Evolutionary conservation across 805 yeast species (phyloP).

Genomic region (Blastobotrys mokoenaii): DNA sequence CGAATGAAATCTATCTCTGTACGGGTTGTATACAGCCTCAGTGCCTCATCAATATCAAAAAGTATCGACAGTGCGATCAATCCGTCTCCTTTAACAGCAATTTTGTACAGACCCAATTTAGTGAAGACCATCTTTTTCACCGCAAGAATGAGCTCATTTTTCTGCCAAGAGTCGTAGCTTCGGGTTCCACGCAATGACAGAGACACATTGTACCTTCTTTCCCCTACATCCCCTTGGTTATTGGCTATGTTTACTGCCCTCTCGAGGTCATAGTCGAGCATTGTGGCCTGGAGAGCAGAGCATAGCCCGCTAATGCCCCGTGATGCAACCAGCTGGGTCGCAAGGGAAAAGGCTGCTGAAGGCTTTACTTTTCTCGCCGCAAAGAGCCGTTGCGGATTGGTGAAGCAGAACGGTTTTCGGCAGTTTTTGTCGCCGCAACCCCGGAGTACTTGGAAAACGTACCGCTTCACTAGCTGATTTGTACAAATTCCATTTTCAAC

Average conservation of each 20-base stretch:
- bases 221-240: too few relatives aligned
- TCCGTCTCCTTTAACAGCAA: too few relatives aligned
- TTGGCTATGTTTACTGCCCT: too few relatives aligned
- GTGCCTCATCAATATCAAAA: neutral
- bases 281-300: neutral
- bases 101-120: too few relatives aligned
- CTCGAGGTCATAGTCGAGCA: too few relatives aligned
- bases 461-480: slow-evolving; percentile 9
- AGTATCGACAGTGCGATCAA: too few relatives aligned
- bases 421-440: slow-evolving; percentile 14
- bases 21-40: neutral
- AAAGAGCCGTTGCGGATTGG: slow-evolving; percentile 6
- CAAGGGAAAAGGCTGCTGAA: slow-evolving; percentile 10
- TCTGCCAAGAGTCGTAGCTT: too few relatives aligned
- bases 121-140: too few relatives aligned
- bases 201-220: too few relatives aligned
- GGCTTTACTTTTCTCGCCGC: slow-evolving; percentile 9
- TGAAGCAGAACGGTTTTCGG: slow-evolving; percentile 9
- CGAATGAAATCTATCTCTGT: neutral
- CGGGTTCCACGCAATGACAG: too few relatives aligned
- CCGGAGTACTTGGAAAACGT: slow-evolving; percentile 12
- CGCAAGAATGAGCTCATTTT: too few relatives aligned
- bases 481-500: neutral
- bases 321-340: slow-evolving; percentile 11
- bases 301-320: slow-evolving; percentile 8